Evolutionary conservation across 768 basidiomycete genomes (phyloP).

Genomic region (Tulasnella sp.): DNA sequence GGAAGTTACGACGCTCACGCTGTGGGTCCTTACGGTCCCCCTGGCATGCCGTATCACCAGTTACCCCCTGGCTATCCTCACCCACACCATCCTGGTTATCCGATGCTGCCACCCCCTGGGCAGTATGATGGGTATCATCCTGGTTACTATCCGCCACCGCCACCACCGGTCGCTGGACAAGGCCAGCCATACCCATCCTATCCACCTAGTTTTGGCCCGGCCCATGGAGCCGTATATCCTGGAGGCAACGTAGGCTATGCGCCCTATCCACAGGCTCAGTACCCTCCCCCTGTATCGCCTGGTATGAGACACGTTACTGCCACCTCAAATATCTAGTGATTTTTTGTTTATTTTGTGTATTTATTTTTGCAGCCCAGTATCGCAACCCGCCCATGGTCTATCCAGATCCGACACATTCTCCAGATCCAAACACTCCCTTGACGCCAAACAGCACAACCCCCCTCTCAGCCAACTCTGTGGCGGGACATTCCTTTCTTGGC

Average conservation of each 20-base stretch:
- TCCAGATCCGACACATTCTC: constrained; percentile 13
- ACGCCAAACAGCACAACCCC: constrained; percentile 15
- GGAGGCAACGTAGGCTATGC: constrained; percentile 6
- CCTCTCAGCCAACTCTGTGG: constrained; percentile 20
- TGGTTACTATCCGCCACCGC: constrained; percentile 7
- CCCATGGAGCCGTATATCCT: neutral
- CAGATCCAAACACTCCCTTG: constrained; percentile 12
- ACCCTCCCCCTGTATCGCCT: constrained; percentile 3
- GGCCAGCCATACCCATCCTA: constrained; percentile 10
- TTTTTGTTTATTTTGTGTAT: neutral
- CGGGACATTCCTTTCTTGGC: constrained; percentile 65
- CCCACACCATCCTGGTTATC: constrained; percentile 1
- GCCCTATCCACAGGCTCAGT: constrained; percentile 5
- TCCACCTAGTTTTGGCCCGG: neutral
- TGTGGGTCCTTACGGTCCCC: neutral
- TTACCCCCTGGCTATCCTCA: neutral
- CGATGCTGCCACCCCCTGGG: constrained; percentile 6
- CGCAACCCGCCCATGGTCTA: neutral
- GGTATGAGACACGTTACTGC: neutral
- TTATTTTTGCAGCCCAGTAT: constrained; percentile 2
- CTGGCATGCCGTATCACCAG: neutral
- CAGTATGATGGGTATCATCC: constrained; percentile 6
- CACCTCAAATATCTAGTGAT: neutral
- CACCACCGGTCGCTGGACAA: neutral
- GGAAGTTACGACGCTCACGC: constrained; percentile 50